phyloP scores from a whole-genome alignment of 73 alveolate species.

The Tetrahymena elliotti region DNA sequence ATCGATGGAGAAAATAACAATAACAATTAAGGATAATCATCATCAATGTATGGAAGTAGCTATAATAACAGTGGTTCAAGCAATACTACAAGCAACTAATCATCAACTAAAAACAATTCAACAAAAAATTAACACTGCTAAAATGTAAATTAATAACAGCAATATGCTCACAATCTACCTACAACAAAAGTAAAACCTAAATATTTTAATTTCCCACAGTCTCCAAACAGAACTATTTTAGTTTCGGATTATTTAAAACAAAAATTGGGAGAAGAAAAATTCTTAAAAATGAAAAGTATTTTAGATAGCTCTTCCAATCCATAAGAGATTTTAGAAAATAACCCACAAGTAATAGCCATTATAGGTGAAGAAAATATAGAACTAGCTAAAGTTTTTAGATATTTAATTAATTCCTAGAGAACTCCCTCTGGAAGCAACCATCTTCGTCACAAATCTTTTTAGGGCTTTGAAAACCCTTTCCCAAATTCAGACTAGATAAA shows the following conservation, averaged over 20 bases:
- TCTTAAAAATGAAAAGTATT: conserved; percentile 20
- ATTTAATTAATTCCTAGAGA: background rate
- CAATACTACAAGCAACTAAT: background rate
- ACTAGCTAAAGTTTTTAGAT: conserved; percentile 4
- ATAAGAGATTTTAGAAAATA: background rate
- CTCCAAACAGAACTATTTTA: conserved; percentile 28
- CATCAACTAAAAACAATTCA: background rate
- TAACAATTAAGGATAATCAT: background rate
- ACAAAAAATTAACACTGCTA: background rate
- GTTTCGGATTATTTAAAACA: conserved; percentile 20
- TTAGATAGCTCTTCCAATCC: conserved; percentile 34
- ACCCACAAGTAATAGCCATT: conserved; percentile 3
- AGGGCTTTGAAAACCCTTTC: background rate
- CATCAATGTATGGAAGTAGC: background rate
- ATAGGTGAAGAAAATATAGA: conserved; percentile 33
- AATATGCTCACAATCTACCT: background rate
- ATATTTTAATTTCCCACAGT: conserved; percentile 5
- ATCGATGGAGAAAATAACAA: background rate
- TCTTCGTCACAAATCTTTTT: background rate
- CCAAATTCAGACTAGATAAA: background rate
- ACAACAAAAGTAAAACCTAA: background rate
- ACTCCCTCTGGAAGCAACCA: background rate
- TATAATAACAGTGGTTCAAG: background rate
- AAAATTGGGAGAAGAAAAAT: conserved; percentile 24
- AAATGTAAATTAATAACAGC: background rate